Evolutionary conservation across 257 asterid species (phyloP).

Genomic region (Ilex aquifolium): DNA sequence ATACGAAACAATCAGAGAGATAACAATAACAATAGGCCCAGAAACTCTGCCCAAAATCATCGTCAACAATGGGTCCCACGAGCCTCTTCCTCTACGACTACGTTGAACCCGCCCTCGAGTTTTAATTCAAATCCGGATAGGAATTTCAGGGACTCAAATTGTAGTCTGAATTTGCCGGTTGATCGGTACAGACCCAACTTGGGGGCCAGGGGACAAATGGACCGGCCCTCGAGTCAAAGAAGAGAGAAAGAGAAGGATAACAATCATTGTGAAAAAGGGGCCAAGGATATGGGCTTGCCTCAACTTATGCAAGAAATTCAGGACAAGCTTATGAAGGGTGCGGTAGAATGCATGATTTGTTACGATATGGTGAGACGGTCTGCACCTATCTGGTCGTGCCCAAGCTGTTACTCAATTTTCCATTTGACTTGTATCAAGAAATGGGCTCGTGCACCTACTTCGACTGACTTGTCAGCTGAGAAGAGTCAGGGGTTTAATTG

Average conservation of each 20-base stretch:
- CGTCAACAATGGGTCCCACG: slow-evolving; percentile 86
- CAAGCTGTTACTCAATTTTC: slow-evolving; percentile 87
- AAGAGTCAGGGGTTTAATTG: slow-evolving; percentile 82
- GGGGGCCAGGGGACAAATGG: slow-evolving; percentile 34
- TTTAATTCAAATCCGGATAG: slow-evolving; percentile 14
- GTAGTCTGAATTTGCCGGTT: slow-evolving; percentile 22
- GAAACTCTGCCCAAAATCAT: slow-evolving; percentile 38
- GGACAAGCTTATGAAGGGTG: slow-evolving; percentile 76
- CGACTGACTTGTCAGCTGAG: slow-evolving; percentile 73
- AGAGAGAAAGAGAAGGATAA: slow-evolving; percentile 37
- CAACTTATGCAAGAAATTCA: slow-evolving; percentile 92
- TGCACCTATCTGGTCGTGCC: slow-evolving; percentile 89
- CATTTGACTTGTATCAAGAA: slow-evolving; percentile 82
- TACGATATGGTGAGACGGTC: slow-evolving; percentile 94
- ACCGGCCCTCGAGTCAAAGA: slow-evolving; percentile 29
- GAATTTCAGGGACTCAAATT: slow-evolving; percentile 24
- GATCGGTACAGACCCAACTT: slow-evolving; percentile 24
- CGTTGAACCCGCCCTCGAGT: slow-evolving; percentile 9
- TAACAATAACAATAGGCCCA: slow-evolving; percentile 38
- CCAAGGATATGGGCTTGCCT: slow-evolving; percentile 54
- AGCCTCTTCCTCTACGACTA: slow-evolving; percentile 30
- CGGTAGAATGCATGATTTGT: slow-evolving; percentile 98
- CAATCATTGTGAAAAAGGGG: slow-evolving; percentile 11
- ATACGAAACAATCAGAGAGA: slow-evolving; percentile 50
- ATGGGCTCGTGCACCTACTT: slow-evolving; percentile 99